Evolutionary conservation across 176 grass and related monocot species (phyloP).

Genomic region (Leersia perrieri): DNA sequence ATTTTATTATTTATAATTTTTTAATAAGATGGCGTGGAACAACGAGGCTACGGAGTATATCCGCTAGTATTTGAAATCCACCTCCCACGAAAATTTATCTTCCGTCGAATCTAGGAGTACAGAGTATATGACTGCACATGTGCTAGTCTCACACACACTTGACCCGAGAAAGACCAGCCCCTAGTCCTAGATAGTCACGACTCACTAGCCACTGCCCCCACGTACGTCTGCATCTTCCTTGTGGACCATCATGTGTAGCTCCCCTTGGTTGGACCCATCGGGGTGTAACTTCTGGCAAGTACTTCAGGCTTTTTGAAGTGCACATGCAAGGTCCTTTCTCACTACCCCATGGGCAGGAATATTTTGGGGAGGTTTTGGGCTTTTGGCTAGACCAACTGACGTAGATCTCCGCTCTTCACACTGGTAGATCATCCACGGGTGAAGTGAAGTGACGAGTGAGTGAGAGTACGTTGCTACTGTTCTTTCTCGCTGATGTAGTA

Average conservation of each 20-base stretch:
- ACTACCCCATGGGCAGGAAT: not conserved
- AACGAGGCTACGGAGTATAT: no score
- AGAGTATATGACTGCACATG: not conserved
- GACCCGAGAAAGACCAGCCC: slow-evolving; percentile 8
- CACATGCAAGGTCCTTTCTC: slow-evolving; percentile 31
- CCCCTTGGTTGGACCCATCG: not conserved
- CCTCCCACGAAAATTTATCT: no score
- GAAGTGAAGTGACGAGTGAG: slow-evolving; percentile 42
- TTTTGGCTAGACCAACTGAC: slow-evolving; percentile 26
- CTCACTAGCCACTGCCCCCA: not conserved
- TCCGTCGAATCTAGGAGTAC: not conserved
- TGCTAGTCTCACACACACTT: not conserved
- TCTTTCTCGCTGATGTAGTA: slow-evolving; percentile 2
- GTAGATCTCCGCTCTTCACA: not conserved
- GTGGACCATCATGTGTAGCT: slow-evolving; percentile 3
- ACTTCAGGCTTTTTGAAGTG: slow-evolving; percentile 29
- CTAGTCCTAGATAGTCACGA: not conserved
- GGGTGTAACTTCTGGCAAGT: slow-evolving; percentile 15
- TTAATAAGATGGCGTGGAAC: no score
- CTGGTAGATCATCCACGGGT: slow-evolving; percentile 15
- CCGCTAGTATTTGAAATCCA: no score
- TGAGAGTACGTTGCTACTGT: not conserved
- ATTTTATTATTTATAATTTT: no score
- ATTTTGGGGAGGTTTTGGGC: not conserved
- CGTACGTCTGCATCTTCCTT: not conserved